Base-by-base conservation (phyloP, 345 rosid species). In the Firmiana major region DNA sequence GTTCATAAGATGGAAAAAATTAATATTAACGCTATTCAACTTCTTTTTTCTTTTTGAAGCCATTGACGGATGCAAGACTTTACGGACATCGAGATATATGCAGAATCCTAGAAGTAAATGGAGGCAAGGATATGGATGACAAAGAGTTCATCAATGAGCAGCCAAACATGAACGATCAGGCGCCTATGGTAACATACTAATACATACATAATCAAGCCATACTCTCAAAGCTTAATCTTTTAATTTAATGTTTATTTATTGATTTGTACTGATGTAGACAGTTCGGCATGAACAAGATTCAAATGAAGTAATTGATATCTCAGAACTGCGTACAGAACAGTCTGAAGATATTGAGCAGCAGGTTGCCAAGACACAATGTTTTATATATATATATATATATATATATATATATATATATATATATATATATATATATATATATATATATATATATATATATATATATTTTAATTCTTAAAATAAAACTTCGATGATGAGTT, bases 41-140 rank as follows among this genome's bases (percentile, higher is more conserved):
- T 0, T 31, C 12, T 3, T 9, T 48, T 62, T 22, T 79, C 1
- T 9, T 48, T 62, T 22, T 79, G 58, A 82, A 90, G 93, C 91
- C 91, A 69, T 83, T 90, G 84, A 85, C 88, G 64, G 90, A 90
- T 83, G 90, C 93, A 57, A 87, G 87, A 79, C 84, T 79, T 9
- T 90, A 85, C 42, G 84, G 86, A 16, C 90, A 90, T 65, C 83
- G 89, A 46, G 91, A 88, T 77, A 90, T 90, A 43, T 88, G 93
- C 84, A 87, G 93, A 82, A 84, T 90, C 66, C 83, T 90, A 9
- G 90, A 90, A 88, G 93, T 87, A 22, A 88, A 87, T 73, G 90
- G 91, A 12, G 88, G 91, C 75, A 75, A 84, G 79, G 90, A 74
- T 24, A 59, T 24, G 24, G 77, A 59, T 74, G 77, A 74, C 46